Conservation (phyloP, 225 moss, liverwort and hornwort genomes). For the Bryum argenteum region DNA sequence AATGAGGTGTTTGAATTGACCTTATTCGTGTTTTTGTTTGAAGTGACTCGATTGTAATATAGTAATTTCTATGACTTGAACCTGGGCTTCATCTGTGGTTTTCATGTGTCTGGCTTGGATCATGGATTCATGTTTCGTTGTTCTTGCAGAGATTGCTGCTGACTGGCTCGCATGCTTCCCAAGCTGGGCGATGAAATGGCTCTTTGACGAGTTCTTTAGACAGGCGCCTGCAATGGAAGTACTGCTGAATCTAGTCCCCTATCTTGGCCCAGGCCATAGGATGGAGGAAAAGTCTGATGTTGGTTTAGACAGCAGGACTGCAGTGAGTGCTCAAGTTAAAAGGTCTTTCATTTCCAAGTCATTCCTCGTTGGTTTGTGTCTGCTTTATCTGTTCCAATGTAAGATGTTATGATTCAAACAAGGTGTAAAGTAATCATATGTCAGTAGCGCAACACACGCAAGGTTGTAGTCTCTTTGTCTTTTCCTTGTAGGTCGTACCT, state of each 20-base stretch:
- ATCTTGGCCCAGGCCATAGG: slow-evolving; percentile 43
- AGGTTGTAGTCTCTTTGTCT: not conserved
- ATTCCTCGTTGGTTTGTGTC: slow-evolving; percentile 16
- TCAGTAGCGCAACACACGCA: slow-evolving; percentile 15
- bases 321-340: slow-evolving; percentile 73
- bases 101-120: slow-evolving; percentile 5
- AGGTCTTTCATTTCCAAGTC: slow-evolving; percentile 52
- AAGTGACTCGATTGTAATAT: not conserved
- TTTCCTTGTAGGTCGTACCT: not conserved
- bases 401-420: slow-evolving; percentile 9
- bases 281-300: slow-evolving; percentile 45
- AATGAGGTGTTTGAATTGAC: not conserved
- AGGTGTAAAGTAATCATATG: not conserved
- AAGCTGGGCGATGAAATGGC: slow-evolving; percentile 44
- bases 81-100: slow-evolving; percentile 5
- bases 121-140: not conserved
- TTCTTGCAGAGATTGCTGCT: slow-evolving; percentile 71
- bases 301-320: slow-evolving; percentile 52
- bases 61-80: not conserved
- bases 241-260: slow-evolving; percentile 60
- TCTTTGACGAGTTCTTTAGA: slow-evolving; percentile 82
- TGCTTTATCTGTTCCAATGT: slow-evolving; percentile 12
- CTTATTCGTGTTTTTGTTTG: slow-evolving; percentile 7
- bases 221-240: slow-evolving; percentile 60
- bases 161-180: slow-evolving; percentile 95